phyloP scores from a whole-genome alignment of 2,329 filamentous ascomycete genomes.

The Ilyonectria sp. region DNA sequence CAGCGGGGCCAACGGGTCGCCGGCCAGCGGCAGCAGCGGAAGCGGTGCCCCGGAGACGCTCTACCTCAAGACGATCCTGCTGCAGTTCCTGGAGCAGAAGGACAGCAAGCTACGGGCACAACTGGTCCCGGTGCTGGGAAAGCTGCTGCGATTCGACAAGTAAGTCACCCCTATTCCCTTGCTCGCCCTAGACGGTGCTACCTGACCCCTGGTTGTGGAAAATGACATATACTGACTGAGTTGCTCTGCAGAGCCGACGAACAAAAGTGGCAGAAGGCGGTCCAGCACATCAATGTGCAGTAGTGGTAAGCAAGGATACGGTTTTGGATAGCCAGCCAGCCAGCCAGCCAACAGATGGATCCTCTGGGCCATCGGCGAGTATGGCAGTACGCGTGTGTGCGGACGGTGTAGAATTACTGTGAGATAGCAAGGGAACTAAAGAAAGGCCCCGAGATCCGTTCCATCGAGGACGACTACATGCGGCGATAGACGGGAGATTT shows the following conservation, averaged over 20 bases:
- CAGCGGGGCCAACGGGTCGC: slow-evolving; percentile 53
- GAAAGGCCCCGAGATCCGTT: not conserved
- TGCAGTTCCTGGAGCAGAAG: slow-evolving; percentile 87
- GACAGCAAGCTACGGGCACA: slow-evolving; percentile 83
- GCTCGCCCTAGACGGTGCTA: not conserved
- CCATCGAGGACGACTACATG: slow-evolving; percentile 1
- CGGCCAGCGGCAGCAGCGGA: slow-evolving; percentile 41
- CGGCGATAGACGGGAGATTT: slow-evolving; percentile 11
- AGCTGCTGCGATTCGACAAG: slow-evolving; percentile 84
- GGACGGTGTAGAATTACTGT: slow-evolving; percentile 39
- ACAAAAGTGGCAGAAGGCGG: slow-evolving; percentile 87
- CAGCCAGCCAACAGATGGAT: not conserved
- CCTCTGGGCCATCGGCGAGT: not conserved
- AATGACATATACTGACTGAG: slow-evolving; percentile 31
- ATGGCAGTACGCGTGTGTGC: slow-evolving; percentile 21
- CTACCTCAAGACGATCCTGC: slow-evolving; percentile 85
- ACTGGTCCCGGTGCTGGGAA: slow-evolving; percentile 83
- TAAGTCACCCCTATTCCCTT: slow-evolving; percentile 58
- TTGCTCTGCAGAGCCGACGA: slow-evolving; percentile 71
- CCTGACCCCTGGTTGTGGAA: not conserved
- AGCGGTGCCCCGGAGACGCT: slow-evolving; percentile 63
- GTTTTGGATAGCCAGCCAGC: slow-evolving; percentile 8
- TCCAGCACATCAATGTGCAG: slow-evolving; percentile 67
- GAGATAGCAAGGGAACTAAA: slow-evolving; percentile 14
- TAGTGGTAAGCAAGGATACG: slow-evolving; percentile 35